phyloP scores from a whole-genome alignment of 306 rosid species.

The Arachis hypogaea region DNA sequence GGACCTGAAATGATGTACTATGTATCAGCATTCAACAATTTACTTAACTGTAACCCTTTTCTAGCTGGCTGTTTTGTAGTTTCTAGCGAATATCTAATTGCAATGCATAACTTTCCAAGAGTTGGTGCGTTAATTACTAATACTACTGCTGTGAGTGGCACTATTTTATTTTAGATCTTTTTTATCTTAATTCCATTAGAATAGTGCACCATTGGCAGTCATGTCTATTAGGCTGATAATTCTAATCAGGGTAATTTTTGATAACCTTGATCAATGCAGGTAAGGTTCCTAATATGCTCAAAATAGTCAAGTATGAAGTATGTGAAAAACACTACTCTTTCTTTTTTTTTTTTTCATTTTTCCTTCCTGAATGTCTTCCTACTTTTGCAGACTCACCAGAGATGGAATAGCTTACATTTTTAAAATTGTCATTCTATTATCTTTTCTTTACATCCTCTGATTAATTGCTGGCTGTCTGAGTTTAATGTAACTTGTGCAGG shows the following conservation, averaged over 20 bases:
- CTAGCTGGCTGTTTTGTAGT: conserved; percentile 31
- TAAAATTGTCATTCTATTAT: conserved; percentile 22
- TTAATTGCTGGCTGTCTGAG: conserved; percentile 42
- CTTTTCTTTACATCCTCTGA: conserved; percentile 35
- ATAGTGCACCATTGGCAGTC: not conserved
- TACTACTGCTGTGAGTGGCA: conserved; percentile 33
- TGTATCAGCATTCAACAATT: conserved; percentile 32
- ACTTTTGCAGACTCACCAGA: conserved; percentile 50
- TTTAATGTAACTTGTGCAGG: conserved; percentile 62
- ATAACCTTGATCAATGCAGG: conserved; percentile 12
- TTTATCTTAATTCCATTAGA: conserved; percentile 34
- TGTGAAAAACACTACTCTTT: conserved; percentile 20
- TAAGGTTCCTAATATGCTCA: conserved; percentile 33
- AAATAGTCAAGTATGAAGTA: conserved; percentile 17
- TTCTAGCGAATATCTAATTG: conserved; percentile 30
- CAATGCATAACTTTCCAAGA: conserved; percentile 15
- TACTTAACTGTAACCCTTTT: conserved; percentile 35
- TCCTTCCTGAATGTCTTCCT: conserved; percentile 33
- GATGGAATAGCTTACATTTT: conserved; percentile 32
- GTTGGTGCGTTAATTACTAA: conserved; percentile 16
- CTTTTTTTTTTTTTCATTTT: not conserved
- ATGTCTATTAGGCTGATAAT: conserved; percentile 10
- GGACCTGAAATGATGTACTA: conserved; percentile 28
- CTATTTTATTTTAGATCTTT: not conserved
- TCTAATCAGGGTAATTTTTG: conserved; percentile 15